Evolutionary conservation across 2,329 filamentous ascomycete species (phyloP), one percentile per base, ranked within the genome.

Genomic region (Teratosphaeria viscida): DNA sequence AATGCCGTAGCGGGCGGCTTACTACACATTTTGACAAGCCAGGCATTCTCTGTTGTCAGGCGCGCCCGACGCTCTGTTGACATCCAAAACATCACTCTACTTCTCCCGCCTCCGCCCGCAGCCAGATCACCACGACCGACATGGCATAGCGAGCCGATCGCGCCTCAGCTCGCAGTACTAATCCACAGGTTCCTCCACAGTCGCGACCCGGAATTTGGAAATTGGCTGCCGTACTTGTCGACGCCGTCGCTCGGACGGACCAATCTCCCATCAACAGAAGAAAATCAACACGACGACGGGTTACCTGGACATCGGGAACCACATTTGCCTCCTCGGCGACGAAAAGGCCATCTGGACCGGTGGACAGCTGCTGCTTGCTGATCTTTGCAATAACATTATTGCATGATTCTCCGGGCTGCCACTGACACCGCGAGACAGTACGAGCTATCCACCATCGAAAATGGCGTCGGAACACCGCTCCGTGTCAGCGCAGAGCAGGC

Each of bases 401-500:
- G 43, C 43, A 49, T 19, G 43, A 49, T 23, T n/a, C 16, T 14
- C 11, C 37, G 12, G 37, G 37, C 37, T 43, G 37, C 14, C 37
- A 5, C 16, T 43, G 37, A 43, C 37, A 43, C 16, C 37, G 37
- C 43, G 43, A 23, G 19, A 49, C 43, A 23, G 43, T 23, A 49
- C 16, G 16, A 12, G 37, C 3, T 12, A 39, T 16, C 7, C n/a
- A 10, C 1, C 43, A 23, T 16, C n/a, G 23, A 37, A 29, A n/a
- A 55, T 55, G 63, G 61, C 65, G 62, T 56, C 60, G 65, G 49
- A 60, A 60, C 56, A 57, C 62, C 55, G 59, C 58, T 64, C 61
- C 49, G 66, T 69, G 59, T 70, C 69, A 43, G 65, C 65, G 56
- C 68, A 63, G 23, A 67, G 66, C 56, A 65, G 68, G 58, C 70